Evolutionary conservation across 169 alveolate genomes (phyloP), one percentile per base, ranked within the genome.

Genomic region (Plasmodium sp.): DNA sequence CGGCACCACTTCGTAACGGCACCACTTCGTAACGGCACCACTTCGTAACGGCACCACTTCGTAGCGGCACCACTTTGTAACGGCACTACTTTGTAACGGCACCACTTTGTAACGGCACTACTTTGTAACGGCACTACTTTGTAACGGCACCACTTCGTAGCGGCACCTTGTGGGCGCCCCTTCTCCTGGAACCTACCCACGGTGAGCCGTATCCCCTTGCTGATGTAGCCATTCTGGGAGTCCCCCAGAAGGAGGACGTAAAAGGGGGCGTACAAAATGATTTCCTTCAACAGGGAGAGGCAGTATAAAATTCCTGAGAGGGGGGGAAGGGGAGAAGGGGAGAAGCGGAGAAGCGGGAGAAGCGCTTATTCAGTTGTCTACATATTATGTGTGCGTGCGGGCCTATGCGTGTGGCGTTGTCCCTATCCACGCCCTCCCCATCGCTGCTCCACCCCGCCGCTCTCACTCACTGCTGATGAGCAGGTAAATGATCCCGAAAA

Each of bases 201-300:
- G 22, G 83, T 43, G 22, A 88, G 18, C 82, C 72, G 77, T 56
- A 88, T 77, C 34, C 94, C 94, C 34, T 43, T 88, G 79, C 88
- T 88, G 62, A 88, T 88, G 81, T 88, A 88, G 41, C 81, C 67
- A 39, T 88, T 88, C 22, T 36, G 39, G 33, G 71, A 62, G 31
- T 39, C 10, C 16, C 36, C 56, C 67, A 88, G 12, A 36, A 88
- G 82, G 83, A 88, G 48, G 73, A 88, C 48, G 27, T 88, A 88
- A 80, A 88, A 77, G 5, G 94, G 94, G 18, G 84, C 31, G 36
- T 88, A 73, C 36, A 88, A 27, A 34, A 88, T 75, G 14, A 88
- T 36, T 79, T 75, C 82, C 88, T 58, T 80, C 54, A 88, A 34
- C 31, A 88, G 6, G 51, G 36, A 22, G 43, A 88, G 45, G 27